Percentiles rank a stretch among this genome's conserved stretches.
Conservation (phyloP, 1,284 basidiomycete genomes). For the Phylloporus sp. region DNA sequence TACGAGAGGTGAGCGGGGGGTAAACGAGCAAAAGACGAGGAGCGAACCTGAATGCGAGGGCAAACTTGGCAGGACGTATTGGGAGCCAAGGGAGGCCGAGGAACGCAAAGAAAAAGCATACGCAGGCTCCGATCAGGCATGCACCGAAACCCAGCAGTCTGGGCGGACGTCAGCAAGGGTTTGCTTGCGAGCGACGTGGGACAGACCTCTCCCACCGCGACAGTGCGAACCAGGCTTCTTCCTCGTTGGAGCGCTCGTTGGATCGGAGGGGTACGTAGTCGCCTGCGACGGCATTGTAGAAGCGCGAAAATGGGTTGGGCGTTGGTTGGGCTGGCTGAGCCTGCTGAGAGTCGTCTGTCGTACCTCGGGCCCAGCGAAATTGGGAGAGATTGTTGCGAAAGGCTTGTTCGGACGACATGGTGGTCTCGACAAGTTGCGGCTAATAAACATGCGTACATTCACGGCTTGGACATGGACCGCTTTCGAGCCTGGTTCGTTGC, state of each 20-base stretch:
- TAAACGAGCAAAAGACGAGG: background rate
- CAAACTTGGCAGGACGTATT: constrained; percentile 87
- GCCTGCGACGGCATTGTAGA: constrained; percentile 76
- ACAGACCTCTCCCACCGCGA: constrained; percentile 85
- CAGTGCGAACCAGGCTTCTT: constrained; percentile 95
- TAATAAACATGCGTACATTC: constrained; percentile 1
- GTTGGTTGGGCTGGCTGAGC: constrained; percentile 38
- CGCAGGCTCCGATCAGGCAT: constrained; percentile 87
- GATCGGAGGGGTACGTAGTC: constrained; percentile 91
- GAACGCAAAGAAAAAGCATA: constrained; percentile 97
- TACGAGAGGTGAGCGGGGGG: background rate
- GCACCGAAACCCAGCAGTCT: constrained; percentile 94
- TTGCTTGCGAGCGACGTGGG: background rate
- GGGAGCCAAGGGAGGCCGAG: constrained; percentile 86
- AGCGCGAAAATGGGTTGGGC: constrained; percentile 68
- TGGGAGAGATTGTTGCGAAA: constrained; percentile 76
- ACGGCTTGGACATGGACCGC: constrained; percentile 16
- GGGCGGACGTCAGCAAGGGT: background rate
- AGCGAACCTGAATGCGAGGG: constrained; percentile 79
- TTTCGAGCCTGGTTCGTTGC: constrained; percentile 19
- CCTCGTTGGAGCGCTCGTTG: constrained; percentile 86
- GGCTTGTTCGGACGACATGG: constrained; percentile 55
- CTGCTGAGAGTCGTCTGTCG: constrained; percentile 70
- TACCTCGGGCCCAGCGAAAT: constrained; percentile 85
- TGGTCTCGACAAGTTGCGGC: background rate